These are phyloP conservation scores for Verticillium isaacii DNA, from an alignment of 2,329 filamentous ascomycete genomes.

Conservation along the genomic window DNA sequence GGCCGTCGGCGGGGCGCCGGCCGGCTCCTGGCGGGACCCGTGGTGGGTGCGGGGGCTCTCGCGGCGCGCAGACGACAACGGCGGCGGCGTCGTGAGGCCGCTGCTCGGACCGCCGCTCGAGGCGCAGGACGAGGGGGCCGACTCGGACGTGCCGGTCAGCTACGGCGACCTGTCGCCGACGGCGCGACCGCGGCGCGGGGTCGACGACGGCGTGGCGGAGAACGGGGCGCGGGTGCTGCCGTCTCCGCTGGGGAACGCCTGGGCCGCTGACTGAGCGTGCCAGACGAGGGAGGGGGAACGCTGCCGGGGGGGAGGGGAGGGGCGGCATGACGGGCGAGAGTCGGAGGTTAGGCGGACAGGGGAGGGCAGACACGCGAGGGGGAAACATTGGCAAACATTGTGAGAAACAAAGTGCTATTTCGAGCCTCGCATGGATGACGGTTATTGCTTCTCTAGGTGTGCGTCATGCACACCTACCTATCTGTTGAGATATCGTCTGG, in stretches of 20 bases:
- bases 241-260: neutral
- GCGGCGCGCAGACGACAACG: neutral
- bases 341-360: neutral
- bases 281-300: neutral
- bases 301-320: neutral
- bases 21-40: constrained; percentile 6
- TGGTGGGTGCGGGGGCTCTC: constrained; percentile 9
- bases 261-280: neutral
- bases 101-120: neutral
- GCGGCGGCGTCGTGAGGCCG: neutral
- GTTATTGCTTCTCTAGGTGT: neutral
- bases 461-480: neutral
- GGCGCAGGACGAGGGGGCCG: neutral
- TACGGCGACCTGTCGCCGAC: constrained; percentile 1
- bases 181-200: neutral
- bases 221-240: neutral
- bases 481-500: too few relatives aligned
- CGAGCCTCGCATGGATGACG: neutral
- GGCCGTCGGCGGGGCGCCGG: constrained; percentile 7
- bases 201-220: neutral
- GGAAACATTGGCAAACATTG: neutral
- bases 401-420: neutral
- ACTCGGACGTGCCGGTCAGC: neutral
- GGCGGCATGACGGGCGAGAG: neutral
- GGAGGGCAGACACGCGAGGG: neutral